These are phyloP conservation scores for Tilletia setariae DNA, from an alignment of 1,284 basidiomycete genomes.

Conservation along the genomic window DNA sequence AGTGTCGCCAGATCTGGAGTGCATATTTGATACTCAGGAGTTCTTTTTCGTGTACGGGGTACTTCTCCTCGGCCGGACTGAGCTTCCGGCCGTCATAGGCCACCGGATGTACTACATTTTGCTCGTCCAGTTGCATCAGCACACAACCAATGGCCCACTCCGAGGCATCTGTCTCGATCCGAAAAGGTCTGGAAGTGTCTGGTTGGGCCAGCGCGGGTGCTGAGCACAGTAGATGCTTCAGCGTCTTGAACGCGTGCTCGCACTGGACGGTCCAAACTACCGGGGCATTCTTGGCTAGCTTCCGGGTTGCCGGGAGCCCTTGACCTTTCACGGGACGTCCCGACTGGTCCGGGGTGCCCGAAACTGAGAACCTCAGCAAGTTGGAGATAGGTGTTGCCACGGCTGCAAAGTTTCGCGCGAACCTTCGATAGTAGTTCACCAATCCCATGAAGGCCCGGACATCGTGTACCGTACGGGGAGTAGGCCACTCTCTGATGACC, in stretches of 20 bases:
- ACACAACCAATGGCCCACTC: too few species aligned
- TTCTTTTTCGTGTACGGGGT: constrained; percentile 6
- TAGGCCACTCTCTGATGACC: constrained; percentile 56
- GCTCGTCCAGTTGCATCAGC: constrained; percentile 3
- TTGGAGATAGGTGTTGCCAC: not conserved
- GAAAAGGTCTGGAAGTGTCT: not conserved
- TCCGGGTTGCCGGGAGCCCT: not conserved
- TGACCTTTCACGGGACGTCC: too few species aligned
- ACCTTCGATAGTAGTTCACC: constrained; percentile 18
- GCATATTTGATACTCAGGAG: constrained; percentile 3
- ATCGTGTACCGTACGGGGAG: constrained; percentile 46
- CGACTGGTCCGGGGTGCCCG: not conserved
- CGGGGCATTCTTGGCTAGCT: not conserved
- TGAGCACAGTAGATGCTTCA: not conserved
- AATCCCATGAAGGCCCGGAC: constrained; percentile 20
- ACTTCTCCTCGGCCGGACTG: not conserved
- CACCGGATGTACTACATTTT: not conserved
- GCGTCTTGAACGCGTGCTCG: not conserved
- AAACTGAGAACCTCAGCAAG: not conserved
- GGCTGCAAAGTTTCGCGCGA: not conserved
- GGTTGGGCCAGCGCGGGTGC: constrained; percentile 4
- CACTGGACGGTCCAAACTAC: constrained; percentile 2
- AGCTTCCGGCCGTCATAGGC: constrained; percentile 3
- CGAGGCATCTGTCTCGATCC: too few species aligned
- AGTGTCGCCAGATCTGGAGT: constrained; percentile 1